Evolutionary conservation across 805 yeast species (phyloP).

Genomic region (Candida tallmaniae): DNA sequence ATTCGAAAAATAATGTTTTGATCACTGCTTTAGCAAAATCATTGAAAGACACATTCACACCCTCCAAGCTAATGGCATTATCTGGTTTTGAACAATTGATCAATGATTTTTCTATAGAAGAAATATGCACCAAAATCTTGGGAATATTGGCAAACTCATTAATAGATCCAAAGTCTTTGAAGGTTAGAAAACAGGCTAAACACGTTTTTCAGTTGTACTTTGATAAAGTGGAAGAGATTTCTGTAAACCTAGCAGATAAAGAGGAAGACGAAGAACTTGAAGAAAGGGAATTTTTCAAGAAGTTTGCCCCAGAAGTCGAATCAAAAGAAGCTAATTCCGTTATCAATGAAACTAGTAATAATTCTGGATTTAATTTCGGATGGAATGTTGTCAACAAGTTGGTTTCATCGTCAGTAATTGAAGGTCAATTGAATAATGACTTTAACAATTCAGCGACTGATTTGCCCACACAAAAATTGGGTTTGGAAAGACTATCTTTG

Average conservation of each 20-base stretch:
- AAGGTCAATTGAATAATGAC: constrained; percentile 33
- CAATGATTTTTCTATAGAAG: constrained; percentile 64
- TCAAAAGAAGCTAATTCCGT: constrained; percentile 7
- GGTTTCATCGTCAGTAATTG: constrained; percentile 24
- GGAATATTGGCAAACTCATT: constrained; percentile 83
- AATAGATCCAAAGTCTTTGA: constrained; percentile 61
- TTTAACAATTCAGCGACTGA: constrained; percentile 18
- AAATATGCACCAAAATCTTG: constrained; percentile 73
- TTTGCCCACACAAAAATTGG: too few species aligned
- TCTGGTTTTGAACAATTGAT: constrained; percentile 64
- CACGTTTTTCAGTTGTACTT: constrained; percentile 58
- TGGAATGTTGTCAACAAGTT: constrained; percentile 36
- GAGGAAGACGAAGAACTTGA: constrained; percentile 38
- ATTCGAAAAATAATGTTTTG: constrained; percentile 65
- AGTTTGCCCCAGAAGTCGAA: constrained; percentile 16
- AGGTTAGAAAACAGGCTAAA: constrained; percentile 71
- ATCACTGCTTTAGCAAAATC: constrained; percentile 86
- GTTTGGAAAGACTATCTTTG: too few species aligned
- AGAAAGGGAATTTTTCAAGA: constrained; percentile 33
- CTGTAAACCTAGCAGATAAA: constrained; percentile 26
- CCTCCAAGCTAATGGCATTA: constrained; percentile 71
- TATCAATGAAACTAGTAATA: constrained; percentile 7
- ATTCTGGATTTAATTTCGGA: constrained; percentile 21
- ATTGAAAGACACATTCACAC: constrained; percentile 71
- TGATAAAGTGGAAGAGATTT: constrained; percentile 34